A percentile compares a stretch with the other conserved stretches of the same genome.
Evolutionary conservation across 106 monocot genomes (phyloP).

Genomic region (Dendrobium nobile): DNA sequence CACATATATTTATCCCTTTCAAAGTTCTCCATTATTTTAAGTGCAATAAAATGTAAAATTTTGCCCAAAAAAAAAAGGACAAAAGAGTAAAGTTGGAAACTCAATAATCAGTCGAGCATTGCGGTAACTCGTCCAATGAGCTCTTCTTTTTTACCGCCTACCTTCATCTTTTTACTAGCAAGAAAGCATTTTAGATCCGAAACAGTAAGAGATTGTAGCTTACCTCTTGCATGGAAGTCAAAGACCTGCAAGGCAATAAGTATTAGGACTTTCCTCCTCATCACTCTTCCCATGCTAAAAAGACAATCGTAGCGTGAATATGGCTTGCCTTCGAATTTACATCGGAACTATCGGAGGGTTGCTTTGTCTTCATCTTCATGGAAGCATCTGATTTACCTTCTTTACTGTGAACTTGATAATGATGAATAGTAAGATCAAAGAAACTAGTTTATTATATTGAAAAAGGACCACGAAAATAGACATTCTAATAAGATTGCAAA

Average conservation of each 20-base stretch:
- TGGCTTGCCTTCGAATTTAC: constrained; percentile 35
- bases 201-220: constrained; percentile 64
- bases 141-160: constrained; percentile 77
- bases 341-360: constrained; percentile 22
- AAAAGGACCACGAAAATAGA: neutral
- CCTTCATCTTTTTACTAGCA: constrained; percentile 51
- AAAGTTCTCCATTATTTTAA: too few species aligned
- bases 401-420: constrained; percentile 25
- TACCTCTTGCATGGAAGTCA: constrained; percentile 37
- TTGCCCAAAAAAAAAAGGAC: too few species aligned
- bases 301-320: neutral
- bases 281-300: too few species aligned
- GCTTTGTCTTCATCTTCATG: constrained; percentile 27
- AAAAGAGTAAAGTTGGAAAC: too few species aligned
- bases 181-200: constrained; percentile 73
- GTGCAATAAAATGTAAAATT: too few species aligned
- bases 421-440: constrained; percentile 14
- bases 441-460: neutral
- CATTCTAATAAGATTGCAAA: neutral
- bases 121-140: constrained; percentile 23
- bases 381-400: constrained; percentile 7
- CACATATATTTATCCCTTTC: too few species aligned
- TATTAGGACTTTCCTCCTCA: neutral
- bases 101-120: constrained; percentile 25
- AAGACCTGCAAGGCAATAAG: constrained; percentile 35